Percentiles rank a stretch among this genome's conserved stretches.
These are phyloP conservation scores for Syncephalastrum racemosum DNA, from an alignment of 371 early-diverging fungal species.

Conservation along the genomic window DNA sequence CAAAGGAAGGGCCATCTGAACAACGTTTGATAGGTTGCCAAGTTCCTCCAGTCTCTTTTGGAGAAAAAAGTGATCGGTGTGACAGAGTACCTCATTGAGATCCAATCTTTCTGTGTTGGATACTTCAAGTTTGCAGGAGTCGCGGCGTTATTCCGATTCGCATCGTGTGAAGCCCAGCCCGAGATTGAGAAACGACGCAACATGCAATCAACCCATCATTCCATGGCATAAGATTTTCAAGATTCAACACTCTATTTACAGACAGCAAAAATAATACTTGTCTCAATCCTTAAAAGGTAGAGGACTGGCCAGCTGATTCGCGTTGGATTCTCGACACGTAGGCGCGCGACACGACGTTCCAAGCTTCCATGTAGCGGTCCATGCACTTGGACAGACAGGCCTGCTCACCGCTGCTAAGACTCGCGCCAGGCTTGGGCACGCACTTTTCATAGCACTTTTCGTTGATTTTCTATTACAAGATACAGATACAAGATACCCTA, in stretches of 20 bases:
- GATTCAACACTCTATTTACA: too few species aligned
- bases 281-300: not conserved
- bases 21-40: conserved; percentile 52
- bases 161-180: conserved; percentile 26
- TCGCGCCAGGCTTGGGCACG: conserved; percentile 74
- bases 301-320: conserved; percentile 55
- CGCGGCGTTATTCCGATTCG: conserved; percentile 29
- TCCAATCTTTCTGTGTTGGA: conserved; percentile 68
- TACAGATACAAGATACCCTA: not conserved
- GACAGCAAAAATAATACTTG: conserved; percentile 2
- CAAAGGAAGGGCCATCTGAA: not conserved
- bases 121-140: conserved; percentile 31
- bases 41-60: conserved; percentile 67
- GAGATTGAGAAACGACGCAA: too few species aligned
- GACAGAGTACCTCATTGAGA: conserved; percentile 61
- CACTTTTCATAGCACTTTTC: conserved; percentile 84
- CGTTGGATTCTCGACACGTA: conserved; percentile 73
- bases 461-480: conserved; percentile 68
- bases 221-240: conserved; percentile 10
- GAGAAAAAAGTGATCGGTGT: conserved; percentile 55
- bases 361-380: conserved; percentile 87
- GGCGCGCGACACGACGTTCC: conserved; percentile 81
- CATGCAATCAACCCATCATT: too few species aligned
- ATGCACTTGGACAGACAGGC: conserved; percentile 81
- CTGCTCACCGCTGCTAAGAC: conserved; percentile 70